Conservation (phyloP, 169 alveolate species). For the Plasmodium vivax region DNA sequence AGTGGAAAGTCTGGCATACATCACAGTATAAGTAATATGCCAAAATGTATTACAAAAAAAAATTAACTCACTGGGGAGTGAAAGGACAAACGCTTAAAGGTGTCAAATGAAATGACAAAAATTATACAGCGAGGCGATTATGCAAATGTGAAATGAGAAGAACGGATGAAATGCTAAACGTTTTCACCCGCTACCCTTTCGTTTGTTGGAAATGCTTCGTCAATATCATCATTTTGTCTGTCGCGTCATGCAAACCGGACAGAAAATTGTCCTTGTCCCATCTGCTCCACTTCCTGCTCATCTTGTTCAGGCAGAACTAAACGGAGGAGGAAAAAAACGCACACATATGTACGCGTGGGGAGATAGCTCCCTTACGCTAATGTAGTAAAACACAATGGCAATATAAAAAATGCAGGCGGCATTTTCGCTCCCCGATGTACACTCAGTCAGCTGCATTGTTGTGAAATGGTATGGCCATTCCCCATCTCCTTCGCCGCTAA, state of each 20-base stretch:
- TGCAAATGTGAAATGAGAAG: neutral
- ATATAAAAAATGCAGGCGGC: neutral
- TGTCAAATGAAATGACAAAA: neutral
- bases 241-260: slow-evolving; percentile 62
- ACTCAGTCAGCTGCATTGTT: neutral
- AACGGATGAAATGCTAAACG: neutral
- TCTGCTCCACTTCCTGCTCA: slow-evolving; percentile 71
- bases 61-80: neutral
- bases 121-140: neutral
- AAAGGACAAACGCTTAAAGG: neutral
- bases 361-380: neutral
- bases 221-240: slow-evolving; percentile 70
- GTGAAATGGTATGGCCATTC: neutral
- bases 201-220: slow-evolving; percentile 56
- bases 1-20: neutral
- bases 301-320: slow-evolving; percentile 52
- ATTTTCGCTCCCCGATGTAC: neutral
- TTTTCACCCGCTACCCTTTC: slow-evolving; percentile 13
- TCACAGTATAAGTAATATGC: neutral
- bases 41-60: neutral
- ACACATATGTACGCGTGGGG: neutral
- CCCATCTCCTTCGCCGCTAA: neutral
- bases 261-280: slow-evolving; percentile 72
- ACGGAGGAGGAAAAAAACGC: neutral
- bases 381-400: neutral